Percentiles rank a stretch among this genome's conserved stretches.
Evolutionary conservation across 768 basidiomycete genomes (phyloP).

Genomic region (Phallus indusiatus): DNA sequence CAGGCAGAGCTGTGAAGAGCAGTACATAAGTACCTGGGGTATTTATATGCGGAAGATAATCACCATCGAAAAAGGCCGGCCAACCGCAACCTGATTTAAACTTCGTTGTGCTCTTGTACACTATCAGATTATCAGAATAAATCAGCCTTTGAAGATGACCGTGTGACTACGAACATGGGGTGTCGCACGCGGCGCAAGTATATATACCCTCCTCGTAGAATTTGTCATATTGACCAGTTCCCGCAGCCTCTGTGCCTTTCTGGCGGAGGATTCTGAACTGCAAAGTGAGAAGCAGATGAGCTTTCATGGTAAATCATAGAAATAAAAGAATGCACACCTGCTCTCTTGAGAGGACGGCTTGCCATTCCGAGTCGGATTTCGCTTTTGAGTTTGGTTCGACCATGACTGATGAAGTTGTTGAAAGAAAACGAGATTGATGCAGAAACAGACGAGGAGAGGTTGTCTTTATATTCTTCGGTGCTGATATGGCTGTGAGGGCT

Average conservation of each 20-base stretch:
- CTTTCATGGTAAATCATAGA: not conserved
- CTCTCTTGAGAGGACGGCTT: conserved; percentile 65
- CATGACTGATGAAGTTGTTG: not conserved
- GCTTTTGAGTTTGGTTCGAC: conserved; percentile 5
- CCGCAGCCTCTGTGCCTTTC: conserved; percentile 79
- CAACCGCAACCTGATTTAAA: conserved; percentile 92
- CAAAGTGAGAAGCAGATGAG: not conserved
- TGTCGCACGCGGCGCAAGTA: conserved; percentile 67
- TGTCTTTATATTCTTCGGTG: not conserved
- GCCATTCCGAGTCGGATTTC: conserved; percentile 77
- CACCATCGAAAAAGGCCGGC: conserved; percentile 96
- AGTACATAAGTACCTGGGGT: not conserved
- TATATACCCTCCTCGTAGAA: conserved; percentile 60
- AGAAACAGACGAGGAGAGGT: not conserved
- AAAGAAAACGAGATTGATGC: not conserved
- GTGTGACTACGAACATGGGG: conserved; percentile 31
- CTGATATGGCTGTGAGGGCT: not conserved
- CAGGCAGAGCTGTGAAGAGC: conserved; percentile 60
- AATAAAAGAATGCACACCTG: conserved; percentile 46
- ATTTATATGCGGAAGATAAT: conserved; percentile 4
- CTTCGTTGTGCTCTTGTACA: conserved; percentile 86
- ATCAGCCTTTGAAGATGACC: not conserved
- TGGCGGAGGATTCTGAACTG: conserved; percentile 79
- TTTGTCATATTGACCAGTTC: conserved; percentile 75
- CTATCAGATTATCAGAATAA: not conserved